A percentile compares a stretch with the other conserved stretches of the same genome.
Conservation (phyloP, 805 yeast species). For the Kodamaea kaohsiungensis region DNA sequence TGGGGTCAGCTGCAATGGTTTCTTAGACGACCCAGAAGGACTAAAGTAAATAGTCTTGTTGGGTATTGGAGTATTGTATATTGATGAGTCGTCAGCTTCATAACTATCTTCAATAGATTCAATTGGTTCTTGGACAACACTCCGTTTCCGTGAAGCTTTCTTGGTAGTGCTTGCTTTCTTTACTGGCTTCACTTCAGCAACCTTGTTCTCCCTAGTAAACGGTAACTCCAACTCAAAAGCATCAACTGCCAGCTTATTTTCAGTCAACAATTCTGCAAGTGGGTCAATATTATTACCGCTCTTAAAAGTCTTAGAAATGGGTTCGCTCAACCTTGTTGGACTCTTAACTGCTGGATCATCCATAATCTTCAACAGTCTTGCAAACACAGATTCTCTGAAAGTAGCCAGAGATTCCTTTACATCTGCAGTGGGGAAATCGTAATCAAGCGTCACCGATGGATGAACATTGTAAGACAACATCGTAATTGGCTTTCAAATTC, state of each 20-base stretch:
- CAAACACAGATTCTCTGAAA: conserved; percentile 18
- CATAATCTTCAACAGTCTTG: conserved; percentile 18
- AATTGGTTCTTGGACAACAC: conserved; percentile 3
- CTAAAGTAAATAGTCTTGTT: conserved; percentile 30
- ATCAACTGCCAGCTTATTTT: conserved; percentile 16
- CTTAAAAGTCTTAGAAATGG: conserved; percentile 15
- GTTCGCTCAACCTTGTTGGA: conserved; percentile 11
- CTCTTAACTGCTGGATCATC: conserved; percentile 15
- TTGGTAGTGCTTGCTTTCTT: neutral
- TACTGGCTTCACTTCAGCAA: neutral
- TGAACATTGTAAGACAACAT: conserved; percentile 14
- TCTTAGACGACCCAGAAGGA: conserved; percentile 24
- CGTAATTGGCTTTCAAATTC: neutral
- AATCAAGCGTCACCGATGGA: conserved; percentile 14
- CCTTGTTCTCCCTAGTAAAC: conserved; percentile 5
- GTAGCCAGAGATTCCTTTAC: conserved; percentile 4
- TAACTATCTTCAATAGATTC: conserved; percentile 2
- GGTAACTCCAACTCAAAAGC: conserved; percentile 21
- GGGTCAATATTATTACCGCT: conserved; percentile 19
- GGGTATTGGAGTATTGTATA: conserved; percentile 26
- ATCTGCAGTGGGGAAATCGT: conserved; percentile 8
- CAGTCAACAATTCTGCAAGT: conserved; percentile 21
- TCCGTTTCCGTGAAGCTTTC: conserved; percentile 3
- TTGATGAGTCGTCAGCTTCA: conserved; percentile 14
- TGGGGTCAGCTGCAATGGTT: conserved; percentile 28